These are phyloP conservation scores for Xylariaceae sp. DNA, from an alignment of 2,329 filamentous ascomycete species.

Conservation along the genomic window DNA sequence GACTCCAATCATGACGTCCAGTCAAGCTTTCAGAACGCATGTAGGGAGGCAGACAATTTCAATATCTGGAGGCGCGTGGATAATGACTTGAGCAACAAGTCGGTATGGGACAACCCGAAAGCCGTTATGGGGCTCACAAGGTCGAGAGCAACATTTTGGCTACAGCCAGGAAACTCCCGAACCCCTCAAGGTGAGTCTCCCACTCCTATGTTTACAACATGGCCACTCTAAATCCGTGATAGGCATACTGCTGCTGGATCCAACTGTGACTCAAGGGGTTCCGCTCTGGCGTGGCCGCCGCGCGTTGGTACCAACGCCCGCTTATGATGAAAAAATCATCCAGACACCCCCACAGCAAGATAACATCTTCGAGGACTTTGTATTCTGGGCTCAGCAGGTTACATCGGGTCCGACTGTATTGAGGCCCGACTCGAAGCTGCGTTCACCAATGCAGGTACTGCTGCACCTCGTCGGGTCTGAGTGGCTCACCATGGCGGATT, in stretches of 20 bases:
- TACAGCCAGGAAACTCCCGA: slow-evolving; percentile 8
- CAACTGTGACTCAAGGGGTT: slow-evolving; percentile 17
- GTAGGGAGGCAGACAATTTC: slow-evolving; percentile 16
- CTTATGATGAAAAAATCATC: not conserved
- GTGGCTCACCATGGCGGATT: slow-evolving; percentile 28
- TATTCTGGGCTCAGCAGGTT: slow-evolving; percentile 25
- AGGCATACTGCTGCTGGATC: slow-evolving; percentile 18
- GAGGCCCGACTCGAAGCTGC: not conserved
- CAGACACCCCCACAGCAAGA: not conserved
- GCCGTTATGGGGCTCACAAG: slow-evolving; percentile 22
- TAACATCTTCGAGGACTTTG: slow-evolving; percentile 25
- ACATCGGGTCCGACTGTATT: too few species aligned
- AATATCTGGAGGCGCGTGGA: slow-evolving; percentile 26
- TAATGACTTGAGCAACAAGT: slow-evolving; percentile 23
- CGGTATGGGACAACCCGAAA: slow-evolving; percentile 23
- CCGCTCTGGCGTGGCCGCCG: slow-evolving; percentile 28
- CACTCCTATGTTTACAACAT: not conserved
- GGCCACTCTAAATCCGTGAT: not conserved
- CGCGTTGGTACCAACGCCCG: slow-evolving; percentile 18
- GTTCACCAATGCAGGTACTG: slow-evolving; percentile 23
- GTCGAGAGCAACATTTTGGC: slow-evolving; percentile 27
- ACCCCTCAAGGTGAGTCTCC: slow-evolving; percentile 3
- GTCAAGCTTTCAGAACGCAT: slow-evolving; percentile 11
- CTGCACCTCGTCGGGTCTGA: slow-evolving; percentile 27
- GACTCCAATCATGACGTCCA: slow-evolving; percentile 1